Evolutionary conservation across 2,329 filamentous ascomycete genomes (phyloP).

Genomic region (Claviceps capensis): DNA sequence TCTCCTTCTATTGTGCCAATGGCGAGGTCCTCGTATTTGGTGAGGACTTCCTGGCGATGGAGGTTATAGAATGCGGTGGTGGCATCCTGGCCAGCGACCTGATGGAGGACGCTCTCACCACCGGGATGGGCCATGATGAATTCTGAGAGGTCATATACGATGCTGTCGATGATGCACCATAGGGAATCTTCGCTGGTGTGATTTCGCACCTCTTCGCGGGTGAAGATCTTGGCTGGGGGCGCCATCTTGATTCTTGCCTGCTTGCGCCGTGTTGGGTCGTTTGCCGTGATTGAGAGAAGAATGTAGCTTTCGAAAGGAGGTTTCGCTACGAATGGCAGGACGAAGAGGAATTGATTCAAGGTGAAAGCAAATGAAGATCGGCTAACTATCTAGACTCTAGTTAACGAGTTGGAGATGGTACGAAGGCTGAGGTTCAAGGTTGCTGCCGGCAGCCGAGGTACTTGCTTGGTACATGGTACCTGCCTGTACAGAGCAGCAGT

Average conservation of each 20-base stretch:
- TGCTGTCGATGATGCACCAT: slow-evolving; percentile 77
- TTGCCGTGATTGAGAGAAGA: neutral
- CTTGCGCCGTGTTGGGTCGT: neutral
- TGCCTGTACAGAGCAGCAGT: too few species aligned
- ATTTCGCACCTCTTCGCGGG: slow-evolving; percentile 54
- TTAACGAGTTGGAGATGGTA: too few species aligned
- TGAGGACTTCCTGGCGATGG: slow-evolving; percentile 77
- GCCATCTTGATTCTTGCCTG: slow-evolving; percentile 15
- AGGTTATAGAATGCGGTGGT: slow-evolving; percentile 83
- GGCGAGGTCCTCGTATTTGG: slow-evolving; percentile 62
- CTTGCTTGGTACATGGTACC: too few species aligned
- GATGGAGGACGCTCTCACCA: slow-evolving; percentile 63
- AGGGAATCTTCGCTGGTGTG: slow-evolving; percentile 64
- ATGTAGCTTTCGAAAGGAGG: neutral
- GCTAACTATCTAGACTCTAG: too few species aligned
- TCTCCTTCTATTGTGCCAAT: slow-evolving; percentile 66
- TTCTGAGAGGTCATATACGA: slow-evolving; percentile 75
- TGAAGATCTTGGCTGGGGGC: slow-evolving; percentile 34
- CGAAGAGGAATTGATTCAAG: too few species aligned
- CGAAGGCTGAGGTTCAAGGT: too few species aligned
- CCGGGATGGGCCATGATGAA: slow-evolving; percentile 79
- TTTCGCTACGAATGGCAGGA: neutral
- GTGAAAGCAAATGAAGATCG: too few species aligned
- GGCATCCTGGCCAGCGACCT: slow-evolving; percentile 71
- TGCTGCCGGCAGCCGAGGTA: too few species aligned